Evolutionary conservation across 2,329 filamentous ascomycete species (phyloP), one percentile per base, ranked within the genome.

Genomic region (Davidsoniella neocaledoniae): DNA sequence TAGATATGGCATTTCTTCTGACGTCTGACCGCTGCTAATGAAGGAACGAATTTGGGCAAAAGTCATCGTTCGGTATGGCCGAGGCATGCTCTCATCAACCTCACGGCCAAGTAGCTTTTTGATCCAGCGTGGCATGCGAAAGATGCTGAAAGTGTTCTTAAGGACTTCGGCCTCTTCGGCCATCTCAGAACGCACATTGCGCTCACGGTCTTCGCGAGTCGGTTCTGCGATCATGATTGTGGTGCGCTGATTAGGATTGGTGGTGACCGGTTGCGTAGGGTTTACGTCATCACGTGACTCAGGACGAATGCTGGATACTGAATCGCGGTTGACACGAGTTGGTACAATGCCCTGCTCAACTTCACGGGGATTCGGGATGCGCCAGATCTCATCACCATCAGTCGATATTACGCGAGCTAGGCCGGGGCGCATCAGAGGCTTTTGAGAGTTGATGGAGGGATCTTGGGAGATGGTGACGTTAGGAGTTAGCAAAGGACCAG

Each of bases 281-380:
- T 43, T 16, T 3, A 23, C 12, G 29, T 50, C 51, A 40, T 53
- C 51, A 17, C 19, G 51, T 17, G 51, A 53, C 14, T 53, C 51
- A n/a, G 48, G 39, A 2, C 51, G 36, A 5, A 19, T 23, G 2
- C 29, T 17, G 8, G 51, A 44, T 9, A 40, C 33, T 5, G 48
- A 50, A 17, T 46, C 44, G n/a, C 47, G 43, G n/a, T 19, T 49
- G 2, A 78, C 63, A 26, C 70, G 67, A 50, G 70, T 68, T 2
- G 88, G 88, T 8, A 79, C 70, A 54, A 86, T 73, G 23, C 90
- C 91, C 46, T 78, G 77, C 58, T 98, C 91, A 45, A 83, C 88
- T 60, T 96, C 91, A 57, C 88, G 73, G 1, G 91, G 91, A 17
- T 88, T 88, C 0, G 91, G 91, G 57, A 98, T 96, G 39, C 86